These are phyloP conservation scores for Phytophthora pini DNA, from an alignment of 352 stramenopile species.

Conservation along the genomic window DNA sequence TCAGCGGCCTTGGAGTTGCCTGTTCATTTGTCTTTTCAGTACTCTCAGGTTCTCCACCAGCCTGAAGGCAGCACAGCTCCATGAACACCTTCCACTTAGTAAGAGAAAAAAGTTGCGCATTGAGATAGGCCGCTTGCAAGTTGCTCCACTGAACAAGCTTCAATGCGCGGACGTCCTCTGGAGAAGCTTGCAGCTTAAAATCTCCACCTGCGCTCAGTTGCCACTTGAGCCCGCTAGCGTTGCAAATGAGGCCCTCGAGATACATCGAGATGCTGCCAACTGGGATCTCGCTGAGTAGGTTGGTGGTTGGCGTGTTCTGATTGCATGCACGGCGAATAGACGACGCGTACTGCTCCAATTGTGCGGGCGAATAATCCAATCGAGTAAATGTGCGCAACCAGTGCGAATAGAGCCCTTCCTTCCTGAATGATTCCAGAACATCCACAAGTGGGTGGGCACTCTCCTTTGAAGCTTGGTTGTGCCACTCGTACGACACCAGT, in stretches of 20 bases:
- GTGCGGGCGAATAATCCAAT: constrained; percentile 55
- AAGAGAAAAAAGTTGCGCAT: constrained; percentile 61
- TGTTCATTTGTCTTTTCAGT: constrained; percentile 15
- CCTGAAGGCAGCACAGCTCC: constrained; percentile 67
- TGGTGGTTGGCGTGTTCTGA: constrained; percentile 6
- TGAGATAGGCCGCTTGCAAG: constrained; percentile 55
- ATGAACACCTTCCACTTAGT: constrained; percentile 76
- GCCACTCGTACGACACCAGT: constrained; percentile 71
- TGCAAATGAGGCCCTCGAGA: constrained; percentile 38
- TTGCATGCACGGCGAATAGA: constrained; percentile 31
- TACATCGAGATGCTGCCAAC: constrained; percentile 31
- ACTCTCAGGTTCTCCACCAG: constrained; percentile 11
- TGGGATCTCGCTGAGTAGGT: constrained; percentile 24
- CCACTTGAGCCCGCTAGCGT: constrained; percentile 37
- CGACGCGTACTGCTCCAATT: constrained; percentile 29
- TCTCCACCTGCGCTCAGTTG: constrained; percentile 36
- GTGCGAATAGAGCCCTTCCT: constrained; percentile 70
- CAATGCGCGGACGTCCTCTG: constrained; percentile 39
- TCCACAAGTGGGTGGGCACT: constrained; percentile 46
- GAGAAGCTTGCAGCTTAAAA: constrained; percentile 29
- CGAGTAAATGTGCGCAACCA: constrained; percentile 74
- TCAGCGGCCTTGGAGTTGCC: constrained; percentile 27
- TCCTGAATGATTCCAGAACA: constrained; percentile 66
- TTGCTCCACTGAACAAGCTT: constrained; percentile 62
- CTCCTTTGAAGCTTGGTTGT: constrained; percentile 44